A percentile compares a stretch with the other conserved stretches of the same genome.
phyloP scores from a whole-genome alignment of 106 monocot species.

The Acorus gramineus region DNA sequence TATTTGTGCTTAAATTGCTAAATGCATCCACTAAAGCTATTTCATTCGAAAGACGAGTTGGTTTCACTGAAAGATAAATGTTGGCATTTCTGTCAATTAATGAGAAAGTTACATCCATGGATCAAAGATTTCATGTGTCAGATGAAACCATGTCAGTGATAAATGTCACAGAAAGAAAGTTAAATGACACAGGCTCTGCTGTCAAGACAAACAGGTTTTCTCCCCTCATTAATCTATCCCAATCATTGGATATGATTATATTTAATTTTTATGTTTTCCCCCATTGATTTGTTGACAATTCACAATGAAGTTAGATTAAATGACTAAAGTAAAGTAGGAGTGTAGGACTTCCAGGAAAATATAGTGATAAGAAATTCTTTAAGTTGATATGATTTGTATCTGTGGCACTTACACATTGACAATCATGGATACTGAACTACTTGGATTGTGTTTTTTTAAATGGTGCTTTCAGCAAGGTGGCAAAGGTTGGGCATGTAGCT shows the following conservation, averaged over 20 bases:
- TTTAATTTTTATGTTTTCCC: background rate
- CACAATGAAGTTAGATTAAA: background rate
- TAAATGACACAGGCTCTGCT: constrained; percentile 74
- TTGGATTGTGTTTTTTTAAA: constrained; percentile 40
- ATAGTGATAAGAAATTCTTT: no score
- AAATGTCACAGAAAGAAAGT: constrained; percentile 65
- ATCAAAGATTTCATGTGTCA: constrained; percentile 78
- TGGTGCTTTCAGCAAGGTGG: constrained; percentile 80
- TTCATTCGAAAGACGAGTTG: constrained; percentile 77
- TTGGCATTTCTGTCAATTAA: constrained; percentile 83
- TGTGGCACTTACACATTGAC: no score
- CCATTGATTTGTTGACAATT: background rate
- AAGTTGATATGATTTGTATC: no score
- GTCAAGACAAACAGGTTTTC: constrained; percentile 71
- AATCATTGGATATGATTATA: background rate
- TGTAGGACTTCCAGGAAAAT: no score
- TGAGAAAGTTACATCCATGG: constrained; percentile 91
- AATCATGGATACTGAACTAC: no score
- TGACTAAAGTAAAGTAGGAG: no score
- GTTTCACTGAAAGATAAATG: constrained; percentile 79
- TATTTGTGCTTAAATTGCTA: no score
- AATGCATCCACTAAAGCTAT: constrained; percentile 78
- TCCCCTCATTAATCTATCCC: background rate
- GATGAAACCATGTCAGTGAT: constrained; percentile 80
- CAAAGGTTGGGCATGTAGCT: constrained; percentile 67